Conservation (phyloP, 139 green algal genomes). For the Haematococcus lacustris region DNA sequence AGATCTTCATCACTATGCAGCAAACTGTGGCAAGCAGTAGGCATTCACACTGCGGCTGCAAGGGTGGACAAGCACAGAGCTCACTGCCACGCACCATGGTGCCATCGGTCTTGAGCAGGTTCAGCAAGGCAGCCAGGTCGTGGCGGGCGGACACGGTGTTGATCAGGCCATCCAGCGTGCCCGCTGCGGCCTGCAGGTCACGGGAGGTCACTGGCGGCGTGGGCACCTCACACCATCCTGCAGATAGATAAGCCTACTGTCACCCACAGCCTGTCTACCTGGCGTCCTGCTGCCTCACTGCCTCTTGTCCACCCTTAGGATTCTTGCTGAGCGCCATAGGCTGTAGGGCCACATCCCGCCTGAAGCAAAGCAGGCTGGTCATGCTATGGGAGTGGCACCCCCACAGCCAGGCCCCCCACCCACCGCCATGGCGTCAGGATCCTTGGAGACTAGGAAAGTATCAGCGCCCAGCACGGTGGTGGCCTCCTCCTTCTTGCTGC, state of each 20-base stretch:
- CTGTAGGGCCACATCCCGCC: background rate
- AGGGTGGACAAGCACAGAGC: background rate
- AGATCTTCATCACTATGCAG: background rate
- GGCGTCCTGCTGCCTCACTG: too few species aligned
- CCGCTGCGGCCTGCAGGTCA: conserved; percentile 19
- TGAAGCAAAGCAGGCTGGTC: background rate
- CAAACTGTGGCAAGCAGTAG: background rate
- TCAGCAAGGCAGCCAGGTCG: conserved; percentile 35
- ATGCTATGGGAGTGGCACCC: background rate
- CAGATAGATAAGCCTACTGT: background rate
- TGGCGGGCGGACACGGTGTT: conserved; percentile 73
- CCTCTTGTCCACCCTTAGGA: background rate
- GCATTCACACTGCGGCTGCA: background rate
- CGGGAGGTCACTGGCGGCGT: background rate
- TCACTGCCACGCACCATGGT: conserved; percentile 36
- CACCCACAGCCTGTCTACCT: too few species aligned
- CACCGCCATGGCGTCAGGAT: conserved; percentile 55
- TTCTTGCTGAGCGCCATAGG: background rate
- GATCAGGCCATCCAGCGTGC: conserved; percentile 73
- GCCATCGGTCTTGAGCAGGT: conserved; percentile 46
- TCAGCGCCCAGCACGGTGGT: conserved; percentile 50
- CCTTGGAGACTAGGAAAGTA: conserved; percentile 51
- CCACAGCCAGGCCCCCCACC: background rate
- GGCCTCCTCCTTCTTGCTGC: conserved; percentile 69
- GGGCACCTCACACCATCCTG: background rate